Evolutionary conservation across 345 rosid species (phyloP).

Genomic region (Stellera chamaejasme): DNA sequence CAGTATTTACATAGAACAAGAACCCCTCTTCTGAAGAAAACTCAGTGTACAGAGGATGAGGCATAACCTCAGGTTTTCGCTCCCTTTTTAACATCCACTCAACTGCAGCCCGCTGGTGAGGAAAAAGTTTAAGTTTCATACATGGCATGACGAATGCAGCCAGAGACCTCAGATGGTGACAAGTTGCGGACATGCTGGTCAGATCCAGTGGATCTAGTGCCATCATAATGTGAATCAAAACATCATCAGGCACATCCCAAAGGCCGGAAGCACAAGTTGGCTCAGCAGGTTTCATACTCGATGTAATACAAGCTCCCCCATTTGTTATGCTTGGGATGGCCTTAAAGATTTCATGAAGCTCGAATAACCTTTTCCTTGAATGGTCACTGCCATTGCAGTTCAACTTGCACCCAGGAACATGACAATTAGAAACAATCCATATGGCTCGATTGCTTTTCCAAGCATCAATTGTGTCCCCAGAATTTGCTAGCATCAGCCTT

Average conservation of each 20-base stretch:
- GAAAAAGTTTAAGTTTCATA: slow-evolving; percentile 81
- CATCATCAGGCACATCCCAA: slow-evolving; percentile 69
- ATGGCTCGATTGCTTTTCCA: slow-evolving; percentile 26
- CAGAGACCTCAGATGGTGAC: slow-evolving; percentile 66
- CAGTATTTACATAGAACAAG: slow-evolving; percentile 46
- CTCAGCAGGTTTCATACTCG: slow-evolving; percentile 38
- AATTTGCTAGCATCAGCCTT: slow-evolving; percentile 33
- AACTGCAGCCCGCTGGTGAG: slow-evolving; percentile 92
- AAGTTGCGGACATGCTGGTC: slow-evolving; percentile 56
- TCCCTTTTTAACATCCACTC: slow-evolving; percentile 96
- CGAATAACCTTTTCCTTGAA: slow-evolving; percentile 49
- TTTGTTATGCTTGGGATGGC: slow-evolving; percentile 51
- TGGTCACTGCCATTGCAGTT: slow-evolving; percentile 38
- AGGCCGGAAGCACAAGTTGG: slow-evolving; percentile 40
- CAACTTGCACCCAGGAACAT: slow-evolving; percentile 68
- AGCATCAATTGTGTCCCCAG: slow-evolving; percentile 20
- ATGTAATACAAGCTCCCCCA: slow-evolving; percentile 26
- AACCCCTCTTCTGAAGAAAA: slow-evolving; percentile 73
- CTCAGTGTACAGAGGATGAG: slow-evolving; percentile 62
- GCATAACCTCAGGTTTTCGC: slow-evolving; percentile 41
- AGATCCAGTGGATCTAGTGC: slow-evolving; percentile 58
- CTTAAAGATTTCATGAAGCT: slow-evolving; percentile 76
- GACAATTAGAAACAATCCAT: slow-evolving; percentile 72
- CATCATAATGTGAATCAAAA: slow-evolving; percentile 43
- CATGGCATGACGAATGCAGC: slow-evolving; percentile 67